Percentiles rank a stretch among this genome's conserved stretches.
These are phyloP conservation scores for Groenewaldozyma tartarivorans DNA, from an alignment of 805 yeast genomes.

Conservation along the genomic window DNA sequence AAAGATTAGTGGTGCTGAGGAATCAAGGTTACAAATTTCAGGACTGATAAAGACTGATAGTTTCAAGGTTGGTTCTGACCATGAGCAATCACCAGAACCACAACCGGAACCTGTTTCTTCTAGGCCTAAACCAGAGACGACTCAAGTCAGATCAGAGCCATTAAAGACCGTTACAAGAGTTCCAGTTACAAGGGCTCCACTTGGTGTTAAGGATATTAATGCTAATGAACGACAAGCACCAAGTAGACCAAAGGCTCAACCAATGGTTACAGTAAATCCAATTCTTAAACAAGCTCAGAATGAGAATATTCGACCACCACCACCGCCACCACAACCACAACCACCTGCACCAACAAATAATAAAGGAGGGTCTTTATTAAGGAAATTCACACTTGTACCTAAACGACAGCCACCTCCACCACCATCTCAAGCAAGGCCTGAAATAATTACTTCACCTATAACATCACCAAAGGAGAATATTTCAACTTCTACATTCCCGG, in stretches of 20 bases:
- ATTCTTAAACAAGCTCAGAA: slow-evolving; percentile 1
- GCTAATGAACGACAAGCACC: background rate
- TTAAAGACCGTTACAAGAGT: background rate
- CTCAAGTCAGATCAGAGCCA: background rate
- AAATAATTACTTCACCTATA: background rate
- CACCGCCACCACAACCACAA: background rate
- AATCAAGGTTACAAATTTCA: slow-evolving; percentile 14
- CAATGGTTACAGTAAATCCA: slow-evolving; percentile 1
- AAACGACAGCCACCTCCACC: slow-evolving; percentile 16
- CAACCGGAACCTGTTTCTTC: background rate
- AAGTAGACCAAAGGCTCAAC: background rate
- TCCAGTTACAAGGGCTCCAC: background rate
- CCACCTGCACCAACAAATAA: slow-evolving; percentile 6
- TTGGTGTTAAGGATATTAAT: background rate
- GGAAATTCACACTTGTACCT: slow-evolving; percentile 12
- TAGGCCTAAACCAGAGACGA: background rate
- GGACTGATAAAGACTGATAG: slow-evolving; percentile 18
- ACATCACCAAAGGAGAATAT: background rate
- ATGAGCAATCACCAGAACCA: background rate
- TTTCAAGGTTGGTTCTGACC: slow-evolving; percentile 7
- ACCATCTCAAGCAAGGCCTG: slow-evolving; percentile 5
- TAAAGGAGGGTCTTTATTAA: slow-evolving; percentile 11
- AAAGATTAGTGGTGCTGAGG: background rate
- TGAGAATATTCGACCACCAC: background rate
- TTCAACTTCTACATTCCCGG: too few relatives aligned